Base-by-base conservation (phyloP, 805 yeast species). In the Sugiyamaella qingdaonensis region DNA sequence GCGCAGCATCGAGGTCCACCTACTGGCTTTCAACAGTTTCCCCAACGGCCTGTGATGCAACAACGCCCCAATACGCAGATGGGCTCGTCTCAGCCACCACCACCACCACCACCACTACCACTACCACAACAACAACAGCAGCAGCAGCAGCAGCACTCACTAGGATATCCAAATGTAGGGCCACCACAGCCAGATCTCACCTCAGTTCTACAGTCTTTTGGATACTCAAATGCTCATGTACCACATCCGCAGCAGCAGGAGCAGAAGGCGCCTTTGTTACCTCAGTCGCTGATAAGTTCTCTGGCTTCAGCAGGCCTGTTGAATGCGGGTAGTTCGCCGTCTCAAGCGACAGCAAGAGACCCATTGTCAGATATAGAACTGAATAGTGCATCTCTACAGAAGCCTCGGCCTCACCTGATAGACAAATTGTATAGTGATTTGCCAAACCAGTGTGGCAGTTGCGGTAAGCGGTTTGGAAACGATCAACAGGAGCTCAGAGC, bases 401-500 rank as follows among this genome's bases (percentile, higher is more conserved):
- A 64, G 16, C 68, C 73, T 2, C 60, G 68, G 1, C 61, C 66
- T 1, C 62, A 62, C 43, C 63, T 70, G 2, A 58, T 69, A 18
- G 68, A 69, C 33, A 67, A 66, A 52, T 70, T 85, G 33, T 86
- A 79, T 65, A 80, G 73, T n/a, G 68, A 72, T 27, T 80, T 84
- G 61, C 82, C 94, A 2, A 79, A 86, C 57, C 92, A 89, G 68
- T 94, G 99, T 73, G 80, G 87, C 13, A 82, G 84, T 16, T 94
- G 99, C 72, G 95, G 97, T 21, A 88, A 88, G 66, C 72, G 99
- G 58, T 94, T 89, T 66, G 75, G 80, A 2, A 78, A 78, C 50
- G 79, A 83, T 34, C 72, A 69, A 1, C 78, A 75, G 46, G 68
- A 69, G 4, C 69, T 71, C 46, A 78, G 79, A 54, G 79, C 84